phyloP scores from a whole-genome alignment of 331 rosid genomes.

The Erythrophleum ivorense region DNA sequence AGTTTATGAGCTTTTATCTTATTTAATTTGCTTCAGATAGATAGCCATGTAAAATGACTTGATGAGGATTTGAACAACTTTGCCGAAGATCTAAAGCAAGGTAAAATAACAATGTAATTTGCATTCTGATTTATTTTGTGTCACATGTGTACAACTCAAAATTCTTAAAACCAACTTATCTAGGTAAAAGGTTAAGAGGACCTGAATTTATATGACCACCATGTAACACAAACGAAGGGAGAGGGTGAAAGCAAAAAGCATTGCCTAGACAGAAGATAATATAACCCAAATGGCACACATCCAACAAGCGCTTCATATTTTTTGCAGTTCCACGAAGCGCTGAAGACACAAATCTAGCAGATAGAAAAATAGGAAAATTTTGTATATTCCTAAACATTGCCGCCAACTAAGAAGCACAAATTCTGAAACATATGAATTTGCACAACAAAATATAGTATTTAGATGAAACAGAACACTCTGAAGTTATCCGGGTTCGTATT shows the following conservation, averaged over 20 bases:
- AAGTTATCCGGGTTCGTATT: too few species aligned
- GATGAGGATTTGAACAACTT: constrained; percentile 94
- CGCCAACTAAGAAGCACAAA: too few species aligned
- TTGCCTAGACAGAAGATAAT: neutral
- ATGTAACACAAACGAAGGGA: constrained; percentile 27
- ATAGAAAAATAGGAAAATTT: too few species aligned
- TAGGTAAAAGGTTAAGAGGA: neutral
- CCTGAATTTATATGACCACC: neutral
- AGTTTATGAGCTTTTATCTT: constrained; percentile 40
- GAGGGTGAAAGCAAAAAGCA: neutral
- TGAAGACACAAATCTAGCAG: too few species aligned
- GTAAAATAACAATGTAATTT: constrained; percentile 51
- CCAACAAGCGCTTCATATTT: too few species aligned
- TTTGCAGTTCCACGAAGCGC: too few species aligned
- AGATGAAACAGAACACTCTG: too few species aligned
- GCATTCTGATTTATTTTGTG: constrained; percentile 33
- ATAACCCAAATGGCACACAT: too few species aligned
- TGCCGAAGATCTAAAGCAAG: constrained; percentile 96
- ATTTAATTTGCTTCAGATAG: constrained; percentile 69
- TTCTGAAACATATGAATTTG: too few species aligned
- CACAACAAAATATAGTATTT: too few species aligned
- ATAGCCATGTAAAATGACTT: constrained; percentile 90
- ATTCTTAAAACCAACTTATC: constrained; percentile 24
- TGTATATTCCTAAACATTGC: too few species aligned
- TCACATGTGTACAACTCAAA: constrained; percentile 27